Percentiles rank a stretch among this genome's conserved stretches.
Conservation (phyloP, 1,284 basidiomycete species). For the Hypsizygus ulmarius region DNA sequence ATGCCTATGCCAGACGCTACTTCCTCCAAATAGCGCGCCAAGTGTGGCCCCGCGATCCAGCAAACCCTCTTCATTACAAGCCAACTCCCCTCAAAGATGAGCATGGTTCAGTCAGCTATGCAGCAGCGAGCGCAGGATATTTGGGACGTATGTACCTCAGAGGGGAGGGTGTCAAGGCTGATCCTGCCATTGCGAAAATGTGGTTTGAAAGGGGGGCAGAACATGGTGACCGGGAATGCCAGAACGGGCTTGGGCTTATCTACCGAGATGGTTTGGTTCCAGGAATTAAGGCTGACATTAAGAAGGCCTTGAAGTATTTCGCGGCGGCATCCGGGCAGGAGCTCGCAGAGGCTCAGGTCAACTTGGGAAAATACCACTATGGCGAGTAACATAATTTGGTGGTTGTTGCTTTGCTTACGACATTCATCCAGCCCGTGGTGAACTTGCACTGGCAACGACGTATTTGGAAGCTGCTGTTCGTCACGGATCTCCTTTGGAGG, state of each 20-base stretch:
- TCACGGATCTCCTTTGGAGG: constrained; percentile 86
- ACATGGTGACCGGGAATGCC: constrained; percentile 81
- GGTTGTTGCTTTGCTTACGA: constrained; percentile 5
- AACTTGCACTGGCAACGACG: constrained; percentile 59
- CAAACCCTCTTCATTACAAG: constrained; percentile 47
- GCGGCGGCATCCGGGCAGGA: constrained; percentile 80
- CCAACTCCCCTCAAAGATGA: constrained; percentile 49
- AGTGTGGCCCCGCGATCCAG: constrained; percentile 78
- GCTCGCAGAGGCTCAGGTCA: constrained; percentile 87
- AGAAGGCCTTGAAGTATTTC: constrained; percentile 71
- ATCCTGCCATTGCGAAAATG: constrained; percentile 77
- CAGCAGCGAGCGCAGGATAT: constrained; percentile 79
- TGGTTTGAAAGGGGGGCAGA: constrained; percentile 92
- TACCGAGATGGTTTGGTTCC: constrained; percentile 83
- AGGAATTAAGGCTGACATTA: constrained; percentile 58
- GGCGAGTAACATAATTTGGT: constrained; percentile 43
- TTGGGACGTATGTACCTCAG: constrained; percentile 92
- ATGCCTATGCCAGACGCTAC: constrained; percentile 72
- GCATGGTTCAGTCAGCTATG: constrained; percentile 59
- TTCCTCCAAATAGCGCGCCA: constrained; percentile 79
- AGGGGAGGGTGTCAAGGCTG: constrained; percentile 87
- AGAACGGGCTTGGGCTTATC: constrained; percentile 90
- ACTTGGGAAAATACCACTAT: constrained; percentile 84
- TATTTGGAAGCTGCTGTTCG: constrained; percentile 83
- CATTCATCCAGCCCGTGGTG: constrained; percentile 52